Base-by-base conservation (phyloP, 2,329 filamentous ascomycete genomes). In the Hypoxylon sp. region DNA sequence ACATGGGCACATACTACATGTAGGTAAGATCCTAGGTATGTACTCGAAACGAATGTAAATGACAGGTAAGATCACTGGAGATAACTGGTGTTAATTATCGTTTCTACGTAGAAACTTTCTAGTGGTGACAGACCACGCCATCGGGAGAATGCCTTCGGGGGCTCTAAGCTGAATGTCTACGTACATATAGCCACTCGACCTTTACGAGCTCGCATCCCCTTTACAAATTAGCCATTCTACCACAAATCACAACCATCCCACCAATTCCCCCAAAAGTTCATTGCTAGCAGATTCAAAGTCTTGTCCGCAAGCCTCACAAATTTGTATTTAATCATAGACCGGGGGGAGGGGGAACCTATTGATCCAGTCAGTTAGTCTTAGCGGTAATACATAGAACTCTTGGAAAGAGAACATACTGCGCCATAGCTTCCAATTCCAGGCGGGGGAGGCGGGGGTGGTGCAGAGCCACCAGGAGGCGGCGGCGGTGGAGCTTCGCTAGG, bases 401-500 rank as follows among this genome's bases (percentile, higher is more conserved):
- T 35, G 42, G 59, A 17, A 11, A 37, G 9, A 39, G 52, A 44
- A 82, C 88, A 74, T 87, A 92, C 91, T 74, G 90, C 85, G 73
- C 87, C 89, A 77, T 92, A 94, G 52, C 85, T 83, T 54, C 83
- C 81, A 47, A 77, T 59, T 77, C 86, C 85, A n/a, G 86, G 83
- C 11, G 87, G 83, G 29, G 86, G 86, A 35, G 86, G 89, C 8
- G 89, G 90, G 24, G 77, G 77, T 31, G 88, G 88, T 37, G 86
- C 82, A 63, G 87, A 78, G 61, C 81, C 85, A 26, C 85, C 83
- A 37, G 87, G 86, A 51, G 87, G 86, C 3, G 89, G 88, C 19
- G 89, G 89, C 17, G 90, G 90, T 11, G 91, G 90, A 59, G 89
- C 87, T 61, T 88, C 85, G 29, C 85, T 84, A 60, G 88, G 88